Evolutionary conservation across 495 filamentous ascomycete genomes (phyloP), one percentile per base, ranked within the genome.

Genomic region (Ascodesmis nigricans): DNA sequence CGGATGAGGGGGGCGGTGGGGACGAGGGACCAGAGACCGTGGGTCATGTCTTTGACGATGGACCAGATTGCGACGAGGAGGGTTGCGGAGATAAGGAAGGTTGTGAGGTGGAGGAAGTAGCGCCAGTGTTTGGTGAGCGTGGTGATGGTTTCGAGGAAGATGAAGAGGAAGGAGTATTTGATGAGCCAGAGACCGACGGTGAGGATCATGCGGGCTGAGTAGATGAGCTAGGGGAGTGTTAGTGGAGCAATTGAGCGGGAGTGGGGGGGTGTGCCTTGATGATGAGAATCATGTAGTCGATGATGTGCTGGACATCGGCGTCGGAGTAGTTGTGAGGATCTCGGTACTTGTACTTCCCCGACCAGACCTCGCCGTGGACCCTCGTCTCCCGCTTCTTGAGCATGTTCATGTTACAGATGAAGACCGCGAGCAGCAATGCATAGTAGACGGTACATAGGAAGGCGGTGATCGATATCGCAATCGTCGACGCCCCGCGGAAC

Each of bases 121-220:
- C 33, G 33, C 33, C 33, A 35, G n/a, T 2, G 7, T n/a, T 10
- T 14, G 5, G 5, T 26, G 20, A 35, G 33, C 5, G 21, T 23
- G 10, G 24, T 23, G 8, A 21, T 16, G 2, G 33, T 35, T 20
- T 35, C 33, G 8, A 35, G 10, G 22, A 35, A 35, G 6, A 35
- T 10, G 10, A 23, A 21, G 8, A 35, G 11, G 22, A 35, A 35
- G 2, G 33, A 21, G 21, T 25, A 35, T 26, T 35, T 35, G 33
- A 35, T 17, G 9, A 35, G 8, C 33, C 33, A 35, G 2, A 35
- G 16, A 6, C 14, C 33, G 5, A 13, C n/a, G 20, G 6, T 16
- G 2, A 35, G 20, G 20, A 26, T 10, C 6, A 35, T 25, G 6
- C 33, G 20, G 5, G 17, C 5, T 10, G 21, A 35, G n/a, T 25